Percentiles rank a stretch among this genome's conserved stretches.
Conservation (phyloP, 139 green algal genomes). For the Medakamo hakoo region DNA sequence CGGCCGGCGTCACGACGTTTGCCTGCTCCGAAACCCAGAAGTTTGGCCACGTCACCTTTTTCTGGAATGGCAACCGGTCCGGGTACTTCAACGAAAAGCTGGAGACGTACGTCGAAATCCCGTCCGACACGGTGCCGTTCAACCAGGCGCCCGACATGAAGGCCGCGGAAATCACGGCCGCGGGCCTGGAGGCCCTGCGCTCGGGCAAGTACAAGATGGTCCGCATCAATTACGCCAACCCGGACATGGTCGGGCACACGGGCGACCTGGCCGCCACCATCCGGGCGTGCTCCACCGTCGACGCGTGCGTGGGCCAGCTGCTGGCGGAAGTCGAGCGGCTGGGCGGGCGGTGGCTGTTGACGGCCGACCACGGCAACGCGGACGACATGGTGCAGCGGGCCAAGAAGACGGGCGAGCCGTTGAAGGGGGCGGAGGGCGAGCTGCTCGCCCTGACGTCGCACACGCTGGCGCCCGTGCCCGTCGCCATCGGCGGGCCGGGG, state of each 20-base stretch:
- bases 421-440: slow-evolving; percentile 46
- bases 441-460: slow-evolving; percentile 75
- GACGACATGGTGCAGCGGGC: slow-evolving; percentile 90
- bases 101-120: slow-evolving; percentile 89
- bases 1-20: slow-evolving; percentile 74
- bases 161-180: slow-evolving; percentile 76
- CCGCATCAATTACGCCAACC: slow-evolving; percentile 69
- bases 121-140: slow-evolving; percentile 79
- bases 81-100: slow-evolving; percentile 79
- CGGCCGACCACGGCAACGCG: slow-evolving; percentile 85
- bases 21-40: slow-evolving; percentile 92
- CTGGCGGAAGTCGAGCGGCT: slow-evolving; percentile 31
- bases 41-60: slow-evolving; percentile 68
- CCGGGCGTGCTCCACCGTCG: slow-evolving; percentile 39
- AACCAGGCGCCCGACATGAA: slow-evolving; percentile 91
- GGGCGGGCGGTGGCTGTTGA: slow-evolving; percentile 62
- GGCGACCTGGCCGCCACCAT: slow-evolving; percentile 55
- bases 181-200: slow-evolving; percentile 66
- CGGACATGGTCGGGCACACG: slow-evolving; percentile 82
- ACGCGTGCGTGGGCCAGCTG: slow-evolving; percentile 65
- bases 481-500: slow-evolving; percentile 75
- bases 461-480: slow-evolving; percentile 77
- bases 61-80: slow-evolving; percentile 92
- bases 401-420: slow-evolving; percentile 65
- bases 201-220: slow-evolving; percentile 49